These are phyloP conservation scores for Salvia splendens DNA, from an alignment of 257 asterid species.

Conservation along the genomic window DNA sequence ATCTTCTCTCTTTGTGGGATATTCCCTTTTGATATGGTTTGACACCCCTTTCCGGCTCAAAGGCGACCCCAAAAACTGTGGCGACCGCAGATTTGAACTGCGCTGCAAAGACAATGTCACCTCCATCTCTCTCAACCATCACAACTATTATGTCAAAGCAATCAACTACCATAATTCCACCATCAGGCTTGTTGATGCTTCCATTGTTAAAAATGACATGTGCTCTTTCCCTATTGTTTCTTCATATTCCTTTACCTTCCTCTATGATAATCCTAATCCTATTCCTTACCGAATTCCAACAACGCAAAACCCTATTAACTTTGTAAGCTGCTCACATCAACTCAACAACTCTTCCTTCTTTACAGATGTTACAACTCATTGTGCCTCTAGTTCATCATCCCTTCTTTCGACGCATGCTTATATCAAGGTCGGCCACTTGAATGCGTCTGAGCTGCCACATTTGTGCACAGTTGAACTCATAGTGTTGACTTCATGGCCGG, in stretches of 20 bases:
- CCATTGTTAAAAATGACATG: slow-evolving; percentile 5
- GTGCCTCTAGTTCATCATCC: neutral
- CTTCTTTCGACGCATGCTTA: neutral
- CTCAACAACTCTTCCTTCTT: slow-evolving; percentile 1
- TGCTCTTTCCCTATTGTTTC: slow-evolving; percentile 25
- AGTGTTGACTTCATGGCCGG: slow-evolving; percentile 6
- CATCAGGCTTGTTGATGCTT: slow-evolving; percentile 36
- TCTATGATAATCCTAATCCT: too few species aligned
- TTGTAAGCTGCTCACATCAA: neutral
- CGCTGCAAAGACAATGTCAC: slow-evolving; percentile 38
- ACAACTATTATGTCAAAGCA: slow-evolving; percentile 29
- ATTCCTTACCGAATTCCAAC: too few species aligned
- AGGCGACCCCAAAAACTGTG: slow-evolving; percentile 46
- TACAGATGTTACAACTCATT: neutral
- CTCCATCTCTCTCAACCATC: neutral
- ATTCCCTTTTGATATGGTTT: too few species aligned
- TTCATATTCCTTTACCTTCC: too few species aligned
- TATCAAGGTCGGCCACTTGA: neutral
- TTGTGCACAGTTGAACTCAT: neutral
- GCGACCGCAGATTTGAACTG: slow-evolving; percentile 37
- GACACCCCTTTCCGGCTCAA: slow-evolving; percentile 46
- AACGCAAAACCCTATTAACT: too few species aligned
- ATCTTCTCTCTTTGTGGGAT: too few species aligned
- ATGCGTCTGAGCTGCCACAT: neutral
- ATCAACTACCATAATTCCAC: slow-evolving; percentile 36